Conservation (phyloP, 2,329 filamentous ascomycete genomes). For the Fusarium scirpi region DNA sequence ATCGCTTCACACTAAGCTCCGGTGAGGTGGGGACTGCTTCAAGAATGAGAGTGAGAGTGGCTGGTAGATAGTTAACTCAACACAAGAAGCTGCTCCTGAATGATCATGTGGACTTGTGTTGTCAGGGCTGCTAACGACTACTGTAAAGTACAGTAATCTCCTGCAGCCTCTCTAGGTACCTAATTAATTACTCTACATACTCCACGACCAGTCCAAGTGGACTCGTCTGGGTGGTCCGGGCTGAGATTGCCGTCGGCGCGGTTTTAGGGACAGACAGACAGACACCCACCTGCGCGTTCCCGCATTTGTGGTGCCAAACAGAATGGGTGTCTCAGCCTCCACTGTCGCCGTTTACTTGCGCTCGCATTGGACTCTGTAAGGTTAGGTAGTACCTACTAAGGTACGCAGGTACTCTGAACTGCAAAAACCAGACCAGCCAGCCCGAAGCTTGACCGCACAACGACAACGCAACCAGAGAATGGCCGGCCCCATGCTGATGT, state of each 20-base stretch:
- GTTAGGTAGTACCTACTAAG: no score
- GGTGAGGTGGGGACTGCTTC: constrained; percentile 40
- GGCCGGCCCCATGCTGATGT: constrained; percentile 23
- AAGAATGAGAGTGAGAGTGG: constrained; percentile 7
- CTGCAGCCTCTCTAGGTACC: constrained; percentile 26
- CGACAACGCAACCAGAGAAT: constrained; percentile 23
- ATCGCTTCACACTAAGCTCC: constrained; percentile 36
- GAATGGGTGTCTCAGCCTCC: constrained; percentile 40
- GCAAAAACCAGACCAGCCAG: no score
- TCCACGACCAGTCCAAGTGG: constrained; percentile 26
- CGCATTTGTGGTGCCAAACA: constrained; percentile 38
- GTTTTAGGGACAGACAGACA: constrained; percentile 41
- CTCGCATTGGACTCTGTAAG: background rate
- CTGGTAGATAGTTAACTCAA: constrained; percentile 40
- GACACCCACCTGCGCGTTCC: constrained; percentile 36
- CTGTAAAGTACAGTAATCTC: constrained; percentile 27
- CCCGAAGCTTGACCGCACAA: background rate
- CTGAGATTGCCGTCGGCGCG: constrained; percentile 47
- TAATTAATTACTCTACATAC: constrained; percentile 20
- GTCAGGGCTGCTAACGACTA: constrained; percentile 11
- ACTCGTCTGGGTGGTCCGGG: constrained; percentile 37
- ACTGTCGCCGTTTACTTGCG: constrained; percentile 42
- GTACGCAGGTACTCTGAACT: no score
- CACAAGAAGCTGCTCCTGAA: constrained; percentile 16
- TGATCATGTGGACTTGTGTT: constrained; percentile 34